Evolutionary conservation across 805 yeast genomes (phyloP).

Genomic region (Sugiyamaella boreocaroliniensis): DNA sequence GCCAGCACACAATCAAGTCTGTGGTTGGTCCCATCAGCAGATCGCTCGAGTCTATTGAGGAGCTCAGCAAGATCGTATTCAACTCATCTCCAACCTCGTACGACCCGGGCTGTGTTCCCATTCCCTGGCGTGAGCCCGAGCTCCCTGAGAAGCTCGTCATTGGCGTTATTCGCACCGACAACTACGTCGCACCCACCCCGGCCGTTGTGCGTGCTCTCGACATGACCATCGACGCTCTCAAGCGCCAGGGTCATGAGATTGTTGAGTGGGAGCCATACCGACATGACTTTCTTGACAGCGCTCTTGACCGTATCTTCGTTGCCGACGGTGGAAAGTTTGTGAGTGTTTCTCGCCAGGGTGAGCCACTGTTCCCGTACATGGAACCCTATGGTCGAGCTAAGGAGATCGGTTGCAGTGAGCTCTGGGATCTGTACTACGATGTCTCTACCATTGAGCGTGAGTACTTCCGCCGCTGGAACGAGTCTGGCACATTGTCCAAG

Average conservation of each 20-base stretch:
- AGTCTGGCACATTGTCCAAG: slow-evolving; percentile 31
- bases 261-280: slow-evolving; percentile 41
- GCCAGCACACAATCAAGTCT: slow-evolving; percentile 34
- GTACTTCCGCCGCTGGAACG: slow-evolving; percentile 40
- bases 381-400: slow-evolving; percentile 31
- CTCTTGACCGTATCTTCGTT: slow-evolving; percentile 29
- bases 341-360: slow-evolving; percentile 5
- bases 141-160: slow-evolving; percentile 34
- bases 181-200: slow-evolving; percentile 46
- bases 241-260: slow-evolving; percentile 50
- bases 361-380: slow-evolving; percentile 37
- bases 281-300: slow-evolving; percentile 24
- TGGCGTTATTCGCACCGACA: slow-evolving; percentile 44
- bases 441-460: slow-evolving; percentile 28
- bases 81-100: slow-evolving; percentile 38
- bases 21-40: slow-evolving; percentile 45
- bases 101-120: slow-evolving; percentile 46
- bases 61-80: slow-evolving; percentile 35
- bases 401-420: slow-evolving; percentile 34
- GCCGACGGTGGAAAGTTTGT: slow-evolving; percentile 42
- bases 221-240: slow-evolving; percentile 46
- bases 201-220: slow-evolving; percentile 49
- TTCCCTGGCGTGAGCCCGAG: slow-evolving; percentile 40
- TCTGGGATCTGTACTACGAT: slow-evolving; percentile 38
- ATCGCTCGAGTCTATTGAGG: slow-evolving; percentile 34